Conservation (phyloP, 2,329 filamentous ascomycete species). For the Fusarium subtropicale region DNA sequence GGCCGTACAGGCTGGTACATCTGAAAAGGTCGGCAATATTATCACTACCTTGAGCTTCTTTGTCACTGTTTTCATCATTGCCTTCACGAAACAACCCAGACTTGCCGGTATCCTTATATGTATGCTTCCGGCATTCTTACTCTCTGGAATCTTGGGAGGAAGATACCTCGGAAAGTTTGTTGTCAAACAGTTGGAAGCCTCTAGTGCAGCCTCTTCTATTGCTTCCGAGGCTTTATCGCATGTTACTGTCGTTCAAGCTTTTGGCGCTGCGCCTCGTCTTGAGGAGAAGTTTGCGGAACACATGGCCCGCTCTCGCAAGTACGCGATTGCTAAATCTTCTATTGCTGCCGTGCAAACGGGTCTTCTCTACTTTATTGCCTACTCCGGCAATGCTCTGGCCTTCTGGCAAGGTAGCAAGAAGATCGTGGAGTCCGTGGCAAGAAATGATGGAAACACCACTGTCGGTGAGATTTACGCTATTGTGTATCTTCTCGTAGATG, state of each 20-base stretch:
- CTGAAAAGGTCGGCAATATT: conserved; percentile 76
- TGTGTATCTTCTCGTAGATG: conserved; percentile 71
- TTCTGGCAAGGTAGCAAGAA: conserved; percentile 74
- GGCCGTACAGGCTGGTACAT: conserved; percentile 74
- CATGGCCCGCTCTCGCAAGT: conserved; percentile 57
- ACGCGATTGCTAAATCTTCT: conserved; percentile 67
- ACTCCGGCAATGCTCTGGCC: conserved; percentile 72
- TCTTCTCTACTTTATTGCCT: conserved; percentile 73
- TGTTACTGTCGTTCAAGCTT: conserved; percentile 70
- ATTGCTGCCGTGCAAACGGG: conserved; percentile 68
- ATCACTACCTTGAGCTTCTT: conserved; percentile 73
- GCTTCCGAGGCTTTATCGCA: conserved; percentile 71
- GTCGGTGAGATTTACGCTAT: conserved; percentile 57
- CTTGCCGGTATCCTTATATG: conserved; percentile 73
- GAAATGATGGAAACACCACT: conserved; percentile 50
- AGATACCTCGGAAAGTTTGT: conserved; percentile 65
- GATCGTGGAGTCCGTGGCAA: conserved; percentile 55
- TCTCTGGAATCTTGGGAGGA: conserved; percentile 69
- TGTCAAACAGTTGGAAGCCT: conserved; percentile 57
- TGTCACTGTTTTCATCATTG: conserved; percentile 73
- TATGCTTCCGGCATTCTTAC: conserved; percentile 69
- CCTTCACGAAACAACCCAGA: conserved; percentile 71
- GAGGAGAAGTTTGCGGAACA: conserved; percentile 61
- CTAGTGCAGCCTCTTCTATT: conserved; percentile 65
- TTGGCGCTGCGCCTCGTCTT: conserved; percentile 62